A percentile compares a stretch with the other conserved stretches of the same genome.
phyloP scores from a whole-genome alignment of 2,329 filamentous ascomycete genomes.

The Lasiodiplodia theobromae region DNA sequence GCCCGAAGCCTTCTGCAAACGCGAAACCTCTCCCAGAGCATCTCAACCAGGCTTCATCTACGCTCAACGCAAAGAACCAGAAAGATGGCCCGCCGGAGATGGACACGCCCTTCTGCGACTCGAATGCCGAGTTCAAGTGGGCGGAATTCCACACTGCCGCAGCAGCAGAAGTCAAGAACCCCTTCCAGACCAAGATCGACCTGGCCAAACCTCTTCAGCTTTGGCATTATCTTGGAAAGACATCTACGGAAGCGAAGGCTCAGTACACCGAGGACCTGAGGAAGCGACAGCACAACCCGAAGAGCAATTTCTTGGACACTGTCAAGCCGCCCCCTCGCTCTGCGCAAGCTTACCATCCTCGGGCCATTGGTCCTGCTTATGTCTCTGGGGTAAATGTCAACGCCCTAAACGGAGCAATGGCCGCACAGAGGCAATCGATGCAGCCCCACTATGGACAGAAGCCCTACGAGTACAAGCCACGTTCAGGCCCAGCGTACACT shows the following conservation, averaged over 20 bases:
- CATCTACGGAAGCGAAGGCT: slow-evolving; percentile 87
- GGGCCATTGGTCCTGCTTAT: slow-evolving; percentile 5
- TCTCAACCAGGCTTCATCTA: slow-evolving; percentile 56
- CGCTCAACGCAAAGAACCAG: slow-evolving; percentile 53
- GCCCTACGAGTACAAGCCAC: slow-evolving; percentile 30
- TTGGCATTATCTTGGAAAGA: slow-evolving; percentile 87
- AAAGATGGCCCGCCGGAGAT: slow-evolving; percentile 58
- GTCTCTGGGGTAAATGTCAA: slow-evolving; percentile 23
- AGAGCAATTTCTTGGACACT: slow-evolving; percentile 76
- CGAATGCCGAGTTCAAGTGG: slow-evolving; percentile 56
- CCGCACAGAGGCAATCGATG: slow-evolving; percentile 24
- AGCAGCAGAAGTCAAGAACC: slow-evolving; percentile 44
- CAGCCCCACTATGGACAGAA: slow-evolving; percentile 19
- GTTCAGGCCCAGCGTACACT: slow-evolving; percentile 1
- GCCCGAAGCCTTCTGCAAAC: slow-evolving; percentile 76
- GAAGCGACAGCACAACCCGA: slow-evolving; percentile 68
- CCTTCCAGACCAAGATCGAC: slow-evolving; percentile 72
- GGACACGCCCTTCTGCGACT: slow-evolving; percentile 56
- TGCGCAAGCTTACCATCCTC: slow-evolving; percentile 8
- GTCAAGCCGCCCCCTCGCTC: slow-evolving; percentile 54
- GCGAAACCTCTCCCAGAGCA: slow-evolving; percentile 73
- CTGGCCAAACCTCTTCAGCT: slow-evolving; percentile 75
- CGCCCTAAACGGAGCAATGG: slow-evolving; percentile 30
- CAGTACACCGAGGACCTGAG: slow-evolving; percentile 85
- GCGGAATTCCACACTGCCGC: slow-evolving; percentile 73